Evolutionary conservation across 441 rosid genomes (phyloP), one percentile per base, ranked within the genome.

Genomic region (Populus trichocarpa): DNA sequence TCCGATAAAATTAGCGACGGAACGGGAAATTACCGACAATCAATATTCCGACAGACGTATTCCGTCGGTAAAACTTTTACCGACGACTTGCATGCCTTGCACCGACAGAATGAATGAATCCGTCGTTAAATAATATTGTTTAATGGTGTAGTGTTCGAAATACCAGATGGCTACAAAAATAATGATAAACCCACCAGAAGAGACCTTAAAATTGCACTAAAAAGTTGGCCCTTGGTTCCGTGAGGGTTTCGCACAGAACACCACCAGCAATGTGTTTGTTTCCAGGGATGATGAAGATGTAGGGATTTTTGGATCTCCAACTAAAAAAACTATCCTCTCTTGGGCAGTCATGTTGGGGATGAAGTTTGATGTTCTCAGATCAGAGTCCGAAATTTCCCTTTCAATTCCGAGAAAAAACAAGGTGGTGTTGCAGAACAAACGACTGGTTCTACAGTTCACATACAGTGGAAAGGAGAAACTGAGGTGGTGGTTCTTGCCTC

Each of bases 271-370:
- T 75, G 83, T 96, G 75, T 96, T 90, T 85, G 89, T 82, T n/a
- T 92, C 98, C 59, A 88, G 87, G 98, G 96, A 86, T 86, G 94
- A 95, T 81, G 94, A 85, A 69, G 87, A 83, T 68, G 91, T 85
- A 14, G 98, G 94, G 87, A 84, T 96, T 77, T 83, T 97, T 85
- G 99, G 98, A 86, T 92, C 97, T 81, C 99, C 98, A 12, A 96
- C 98, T 53, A 98, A 96, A 84, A 96, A 93, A 86, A 98, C 98
- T 80, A 90, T 96, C 81, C 91, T 96, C 75, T 89, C 87, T 72
- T 96, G 98, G 99, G 98, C 95, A 12, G 85, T 91, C 83, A 89
- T 94, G 99, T 77, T 93, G 90, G 99, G 98, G 64, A 95, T 95
- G 99, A 84, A 93, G 86, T 95, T 93, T 83, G 94, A 93, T 73